These are phyloP conservation scores for Cylindrotheca closterium DNA, from an alignment of 108 stramenopile species.

Conservation along the genomic window DNA sequence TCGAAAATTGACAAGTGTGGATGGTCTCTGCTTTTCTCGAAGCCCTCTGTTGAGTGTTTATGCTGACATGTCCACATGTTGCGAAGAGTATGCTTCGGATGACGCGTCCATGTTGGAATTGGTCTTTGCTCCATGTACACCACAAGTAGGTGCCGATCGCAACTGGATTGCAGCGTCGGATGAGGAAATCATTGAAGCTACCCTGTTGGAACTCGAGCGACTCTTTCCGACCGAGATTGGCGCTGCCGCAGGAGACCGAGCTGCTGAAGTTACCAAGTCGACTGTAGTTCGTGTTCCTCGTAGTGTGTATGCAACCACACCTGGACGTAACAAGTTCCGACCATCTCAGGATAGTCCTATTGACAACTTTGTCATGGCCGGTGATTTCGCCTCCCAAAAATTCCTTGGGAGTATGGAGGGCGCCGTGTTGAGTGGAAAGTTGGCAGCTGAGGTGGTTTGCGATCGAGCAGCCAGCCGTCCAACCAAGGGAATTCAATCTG, in stretches of 20 bases:
- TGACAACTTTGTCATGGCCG: slow-evolving; percentile 88
- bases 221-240: slow-evolving; percentile 92
- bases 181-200: slow-evolving; percentile 89
- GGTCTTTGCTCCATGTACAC: slow-evolving; percentile 90
- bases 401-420: slow-evolving; percentile 95
- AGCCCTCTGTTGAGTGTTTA: slow-evolving; percentile 91
- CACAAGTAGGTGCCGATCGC: slow-evolving; percentile 59
- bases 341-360: slow-evolving; percentile 89
- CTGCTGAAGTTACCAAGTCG: slow-evolving; percentile 73
- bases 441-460: slow-evolving; percentile 64
- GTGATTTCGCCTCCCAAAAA: slow-evolving; percentile 89
- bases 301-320: slow-evolving; percentile 89
- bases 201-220: slow-evolving; percentile 85
- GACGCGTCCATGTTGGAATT: slow-evolving; percentile 90
- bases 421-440: slow-evolving; percentile 83
- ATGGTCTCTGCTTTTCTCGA: slow-evolving; percentile 89
- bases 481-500: background rate
- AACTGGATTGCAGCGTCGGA: slow-evolving; percentile 79
- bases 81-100: slow-evolving; percentile 87
- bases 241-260: slow-evolving; percentile 47
- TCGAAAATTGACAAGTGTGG: slow-evolving; percentile 75
- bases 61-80: slow-evolving; percentile 91
- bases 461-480: slow-evolving; percentile 1
- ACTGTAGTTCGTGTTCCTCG: slow-evolving; percentile 87
- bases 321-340: slow-evolving; percentile 84